Base-by-base conservation (phyloP, 106 monocot genomes). In the Dioscorea alata region DNA sequence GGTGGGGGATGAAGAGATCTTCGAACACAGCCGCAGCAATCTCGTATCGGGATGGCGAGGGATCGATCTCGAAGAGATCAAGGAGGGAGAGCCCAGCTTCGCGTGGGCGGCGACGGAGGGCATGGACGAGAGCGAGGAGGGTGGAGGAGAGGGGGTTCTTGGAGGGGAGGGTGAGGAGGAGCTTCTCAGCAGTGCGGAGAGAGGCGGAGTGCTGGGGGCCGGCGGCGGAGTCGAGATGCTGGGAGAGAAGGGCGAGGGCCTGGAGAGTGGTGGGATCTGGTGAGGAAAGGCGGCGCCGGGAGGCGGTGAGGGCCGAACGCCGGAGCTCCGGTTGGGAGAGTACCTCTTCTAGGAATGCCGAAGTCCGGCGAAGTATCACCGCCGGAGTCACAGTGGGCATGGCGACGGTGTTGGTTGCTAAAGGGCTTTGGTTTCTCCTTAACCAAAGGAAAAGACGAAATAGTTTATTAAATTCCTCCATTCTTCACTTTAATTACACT, bases 1-100 rank as follows among this genome's bases (percentile, higher is more conserved):
- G 75, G 64, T 78, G 76, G 16, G 81, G 81, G n/a, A 78, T 57
- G 72, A 85, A 85, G 66, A 85, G 74, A 49, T 63, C 63, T 48
- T 85, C 85, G 64, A 81, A 85, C 49, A 81, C 62, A 12, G 66
- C 23, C 10, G 75, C 62, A 24, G 85, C 85, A 48, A 85, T 28
- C 23, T 85, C 85, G 15, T 71, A 35, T 17, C 85, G 77, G 42
- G 81, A 74, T 10, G 67, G 51, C 5, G 74, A 31, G 12, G 85
- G 85, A 33, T 85, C 78, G 14, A 78, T 71, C 56, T 54, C 48
- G 65, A 85, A 85, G 50, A 85, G 16, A 60, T 81, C 85, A 28
- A 84, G 76, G 69, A 84, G 80, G 21, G 80, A n/a, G 42, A 61
- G 60, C 2, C 69, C 75, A 2, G 84, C 84, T 17, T 69, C 68